A percentile compares a stretch with the other conserved stretches of the same genome.
phyloP scores from a whole-genome alignment of 225 moss, liverwort and hornwort genomes.

The Polytrichum formosum region DNA sequence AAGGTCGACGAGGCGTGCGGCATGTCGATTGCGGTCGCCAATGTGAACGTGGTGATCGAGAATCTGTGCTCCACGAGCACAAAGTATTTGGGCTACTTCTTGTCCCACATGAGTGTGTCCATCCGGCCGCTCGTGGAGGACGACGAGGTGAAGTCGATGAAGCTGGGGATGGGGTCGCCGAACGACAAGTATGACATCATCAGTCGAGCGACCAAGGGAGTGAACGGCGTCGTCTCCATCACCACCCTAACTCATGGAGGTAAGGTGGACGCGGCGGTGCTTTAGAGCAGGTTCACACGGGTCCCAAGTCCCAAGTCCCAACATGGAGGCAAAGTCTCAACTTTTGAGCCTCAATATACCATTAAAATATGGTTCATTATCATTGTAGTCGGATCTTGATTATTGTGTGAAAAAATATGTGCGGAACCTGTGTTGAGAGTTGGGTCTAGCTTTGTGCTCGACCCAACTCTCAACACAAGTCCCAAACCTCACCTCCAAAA shows the following conservation, averaged over 20 bases:
- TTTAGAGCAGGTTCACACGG: too few relatives aligned
- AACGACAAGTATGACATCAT: background rate
- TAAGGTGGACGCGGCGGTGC: too few relatives aligned
- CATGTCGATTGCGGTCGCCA: background rate
- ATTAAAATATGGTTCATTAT: too few relatives aligned
- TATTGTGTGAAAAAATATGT: too few relatives aligned
- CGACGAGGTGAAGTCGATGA: background rate
- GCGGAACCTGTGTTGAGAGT: too few relatives aligned
- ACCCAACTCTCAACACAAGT: too few relatives aligned
- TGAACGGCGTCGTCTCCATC: background rate
- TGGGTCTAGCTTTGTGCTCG: too few relatives aligned
- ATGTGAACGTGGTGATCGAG: background rate
- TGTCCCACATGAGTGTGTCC: background rate
- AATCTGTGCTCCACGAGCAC: background rate
- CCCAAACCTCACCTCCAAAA: too few relatives aligned
- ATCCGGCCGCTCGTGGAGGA: background rate
- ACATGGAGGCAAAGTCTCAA: too few relatives aligned
- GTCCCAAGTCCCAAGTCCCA: too few relatives aligned
- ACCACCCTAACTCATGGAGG: background rate
- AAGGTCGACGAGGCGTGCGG: background rate
- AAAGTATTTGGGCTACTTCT: slow-evolving; percentile 5
- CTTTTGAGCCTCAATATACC: too few relatives aligned
- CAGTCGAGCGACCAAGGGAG: background rate
- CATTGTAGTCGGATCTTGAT: too few relatives aligned
- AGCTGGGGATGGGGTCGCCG: slow-evolving; percentile 1